A percentile compares a stretch with the other conserved stretches of the same genome.
These are phyloP conservation scores for Solanum pinnatisectum DNA, from an alignment of 257 asterid species.

Conservation along the genomic window DNA sequence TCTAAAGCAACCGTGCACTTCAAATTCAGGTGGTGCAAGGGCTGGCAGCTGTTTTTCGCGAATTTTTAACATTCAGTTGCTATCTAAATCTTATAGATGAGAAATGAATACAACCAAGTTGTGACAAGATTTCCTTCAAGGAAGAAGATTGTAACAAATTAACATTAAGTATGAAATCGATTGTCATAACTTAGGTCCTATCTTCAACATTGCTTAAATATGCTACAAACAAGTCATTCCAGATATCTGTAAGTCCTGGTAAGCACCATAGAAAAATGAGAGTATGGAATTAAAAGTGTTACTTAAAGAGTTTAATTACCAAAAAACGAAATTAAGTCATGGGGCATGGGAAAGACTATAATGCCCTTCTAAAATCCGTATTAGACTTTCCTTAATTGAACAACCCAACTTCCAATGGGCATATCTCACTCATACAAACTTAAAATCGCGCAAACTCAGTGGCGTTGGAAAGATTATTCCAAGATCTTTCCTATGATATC, in stretches of 20 bases:
- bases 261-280: slow-evolving; percentile 44
- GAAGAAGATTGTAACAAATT: background rate
- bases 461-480: no score
- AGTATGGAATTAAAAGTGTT: no score
- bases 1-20: background rate
- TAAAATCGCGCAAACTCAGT: no score
- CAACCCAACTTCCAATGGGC: no score
- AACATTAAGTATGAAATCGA: background rate
- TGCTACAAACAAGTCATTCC: slow-evolving; percentile 77
- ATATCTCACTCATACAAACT: no score
- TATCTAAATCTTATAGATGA: background rate
- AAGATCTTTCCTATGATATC: no score
- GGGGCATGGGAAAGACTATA: no score
- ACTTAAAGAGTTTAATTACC: no score
- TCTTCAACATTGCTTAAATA: slow-evolving; percentile 26
- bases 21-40: background rate
- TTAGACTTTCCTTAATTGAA: no score
- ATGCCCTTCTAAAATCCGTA: no score
- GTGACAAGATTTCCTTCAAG: background rate
- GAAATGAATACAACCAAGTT: background rate
- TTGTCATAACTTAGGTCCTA: slow-evolving; percentile 2
- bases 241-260: slow-evolving; percentile 87
- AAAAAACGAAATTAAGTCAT: no score
- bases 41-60: background rate
- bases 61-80: background rate